Conservation (phyloP, 2,329 filamentous ascomycete genomes). For the Mycocentrospora acerina region DNA sequence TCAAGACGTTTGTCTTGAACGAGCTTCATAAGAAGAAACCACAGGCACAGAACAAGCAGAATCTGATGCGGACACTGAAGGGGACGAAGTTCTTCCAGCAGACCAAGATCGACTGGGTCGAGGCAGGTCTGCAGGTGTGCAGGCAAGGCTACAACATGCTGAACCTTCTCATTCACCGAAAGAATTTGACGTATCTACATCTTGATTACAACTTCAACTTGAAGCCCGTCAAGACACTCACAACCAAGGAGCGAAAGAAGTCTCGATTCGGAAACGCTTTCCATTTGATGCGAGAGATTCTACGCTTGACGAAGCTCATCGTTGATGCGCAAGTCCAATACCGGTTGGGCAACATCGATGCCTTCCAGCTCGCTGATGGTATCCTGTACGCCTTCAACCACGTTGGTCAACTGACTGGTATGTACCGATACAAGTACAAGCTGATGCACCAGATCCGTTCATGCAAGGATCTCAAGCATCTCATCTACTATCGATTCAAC, state of each 20-base stretch:
- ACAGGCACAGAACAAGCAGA: slow-evolving; percentile 94
- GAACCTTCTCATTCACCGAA: slow-evolving; percentile 94
- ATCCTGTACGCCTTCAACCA: slow-evolving; percentile 99
- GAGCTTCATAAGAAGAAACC: slow-evolving; percentile 94
- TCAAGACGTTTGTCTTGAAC: slow-evolving; percentile 95
- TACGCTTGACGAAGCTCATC: slow-evolving; percentile 93
- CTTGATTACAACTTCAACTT: slow-evolving; percentile 99
- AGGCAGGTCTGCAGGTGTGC: slow-evolving; percentile 96
- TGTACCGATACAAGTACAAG: slow-evolving; percentile 99
- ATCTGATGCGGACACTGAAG: slow-evolving; percentile 84
- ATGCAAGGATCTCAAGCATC: slow-evolving; percentile 97
- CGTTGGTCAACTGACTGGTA: slow-evolving; percentile 94
- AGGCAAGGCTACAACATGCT: slow-evolving; percentile 99
- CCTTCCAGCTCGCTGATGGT: slow-evolving; percentile 96
- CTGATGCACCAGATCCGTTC: slow-evolving; percentile 99
- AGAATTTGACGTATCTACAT: slow-evolving; percentile 97
- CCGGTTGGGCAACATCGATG: slow-evolving; percentile 94
- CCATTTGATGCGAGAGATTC: slow-evolving; percentile 96
- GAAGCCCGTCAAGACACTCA: slow-evolving; percentile 97
- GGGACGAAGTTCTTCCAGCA: slow-evolving; percentile 99
- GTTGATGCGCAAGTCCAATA: slow-evolving; percentile 99
- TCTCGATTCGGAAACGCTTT: slow-evolving; percentile 98
- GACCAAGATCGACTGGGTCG: slow-evolving; percentile 98
- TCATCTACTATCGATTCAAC: slow-evolving; percentile 99
- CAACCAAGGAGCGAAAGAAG: slow-evolving; percentile 99